phyloP scores from a whole-genome alignment of 768 basidiomycete genomes.

The Pisolithus albus region DNA sequence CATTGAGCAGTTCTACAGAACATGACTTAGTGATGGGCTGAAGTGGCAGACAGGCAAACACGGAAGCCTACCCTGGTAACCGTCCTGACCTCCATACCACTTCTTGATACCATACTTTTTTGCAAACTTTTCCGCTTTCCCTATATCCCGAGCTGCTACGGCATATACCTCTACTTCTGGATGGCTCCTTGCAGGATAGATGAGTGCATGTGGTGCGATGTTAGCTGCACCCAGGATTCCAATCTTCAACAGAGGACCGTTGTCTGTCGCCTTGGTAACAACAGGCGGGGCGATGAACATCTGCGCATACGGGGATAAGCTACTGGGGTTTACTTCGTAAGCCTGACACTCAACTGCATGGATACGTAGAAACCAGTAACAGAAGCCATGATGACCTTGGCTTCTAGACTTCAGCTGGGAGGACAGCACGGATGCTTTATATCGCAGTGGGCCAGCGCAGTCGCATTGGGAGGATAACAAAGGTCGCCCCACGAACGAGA shows the following conservation, averaged over 20 bases:
- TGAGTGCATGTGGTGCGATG: constrained; percentile 46
- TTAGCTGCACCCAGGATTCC: constrained; percentile 48
- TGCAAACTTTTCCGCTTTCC: constrained; percentile 31
- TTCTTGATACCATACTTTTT: constrained; percentile 37
- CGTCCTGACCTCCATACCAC: constrained; percentile 39
- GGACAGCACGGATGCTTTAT: no score
- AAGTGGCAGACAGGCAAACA: background rate
- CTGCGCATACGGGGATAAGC: background rate
- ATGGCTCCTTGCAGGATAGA: constrained; percentile 46
- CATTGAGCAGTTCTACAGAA: constrained; percentile 40
- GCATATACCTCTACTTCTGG: constrained; percentile 50
- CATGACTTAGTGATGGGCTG: background rate
- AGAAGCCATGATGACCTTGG: no score
- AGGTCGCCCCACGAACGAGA: no score
- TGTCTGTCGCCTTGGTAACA: background rate
- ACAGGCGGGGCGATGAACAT: constrained; percentile 14
- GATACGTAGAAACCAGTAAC: no score
- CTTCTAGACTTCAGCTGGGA: no score
- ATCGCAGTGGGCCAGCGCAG: no score
- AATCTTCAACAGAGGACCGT: constrained; percentile 24
- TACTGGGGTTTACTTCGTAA: no score
- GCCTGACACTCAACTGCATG: no score
- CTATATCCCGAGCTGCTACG: constrained; percentile 51
- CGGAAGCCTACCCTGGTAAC: constrained; percentile 43
- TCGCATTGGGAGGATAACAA: no score